Evolutionary conservation across 2,329 filamentous ascomycete species (phyloP), one percentile per base, ranked within the genome.

Genomic region (Nemania abortiva): DNA sequence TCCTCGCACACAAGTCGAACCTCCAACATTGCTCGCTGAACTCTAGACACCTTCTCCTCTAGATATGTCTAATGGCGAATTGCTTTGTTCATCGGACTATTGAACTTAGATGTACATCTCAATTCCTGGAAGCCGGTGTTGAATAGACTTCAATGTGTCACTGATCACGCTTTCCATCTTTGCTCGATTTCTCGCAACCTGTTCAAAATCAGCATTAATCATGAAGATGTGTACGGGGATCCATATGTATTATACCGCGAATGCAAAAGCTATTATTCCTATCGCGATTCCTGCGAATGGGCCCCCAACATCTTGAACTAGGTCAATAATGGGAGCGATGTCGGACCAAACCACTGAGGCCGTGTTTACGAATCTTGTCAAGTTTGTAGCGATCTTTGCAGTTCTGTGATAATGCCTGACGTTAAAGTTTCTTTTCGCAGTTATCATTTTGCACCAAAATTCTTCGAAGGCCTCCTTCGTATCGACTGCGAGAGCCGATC

Each of bases 1-100:
- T 63, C 59, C 29, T 63, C 59, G 37, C 49, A 54, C 15, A 63
- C 37, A 9, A 63, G 59, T 20, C 59, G 49, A 55, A 63, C 37
- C n/a, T 63, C n/a, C 13, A 63, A 49, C 22, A 63, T 63, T 18
- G 59, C 59, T 63, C 55, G n/a, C 24, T 63, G 34, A 31, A 63
- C 59, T 5, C 3, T 24, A 1, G 22, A 54, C 9, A 31, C 59
- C 31, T 42, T 18, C 2, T 45, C 50, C 20, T 63, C 59, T 9
- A 63, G 3, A 6, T 22, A 54, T 3, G 31, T 27, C 18, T 49
- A 63, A 34, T n/a, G 31, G 13, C 59, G 22, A 7, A 55, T 20
- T 20, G 59, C 59, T 47, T 47, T 54, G 34, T 20, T 50, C 59
- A 63, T 1, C 56, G 39, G 24, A 22, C 56, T 59, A 49, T 2